A percentile compares a stretch with the other conserved stretches of the same genome.
Evolutionary conservation across 2,329 filamentous ascomycete species (phyloP).

Genomic region (Aspergillus clavatus): DNA sequence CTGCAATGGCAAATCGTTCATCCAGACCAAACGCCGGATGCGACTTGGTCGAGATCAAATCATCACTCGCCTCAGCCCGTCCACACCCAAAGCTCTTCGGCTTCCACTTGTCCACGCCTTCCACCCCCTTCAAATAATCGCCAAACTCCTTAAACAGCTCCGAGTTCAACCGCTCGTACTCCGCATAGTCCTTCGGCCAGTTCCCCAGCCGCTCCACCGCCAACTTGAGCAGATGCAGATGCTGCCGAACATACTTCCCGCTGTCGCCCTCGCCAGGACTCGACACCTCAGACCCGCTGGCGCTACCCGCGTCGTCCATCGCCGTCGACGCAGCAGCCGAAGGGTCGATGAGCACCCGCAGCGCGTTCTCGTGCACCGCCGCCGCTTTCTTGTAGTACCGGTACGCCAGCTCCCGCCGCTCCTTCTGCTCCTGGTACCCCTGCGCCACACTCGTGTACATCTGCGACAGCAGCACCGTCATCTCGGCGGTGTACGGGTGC

Average conservation of each 20-base stretch:
- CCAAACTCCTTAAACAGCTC: constrained; percentile 40
- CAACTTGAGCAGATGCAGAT: constrained; percentile 34
- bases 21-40: constrained; percentile 6
- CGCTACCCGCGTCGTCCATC: constrained; percentile 18
- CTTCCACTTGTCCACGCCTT: constrained; percentile 46
- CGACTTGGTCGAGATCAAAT: constrained; percentile 17
- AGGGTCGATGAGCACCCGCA: constrained; percentile 30
- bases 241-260: constrained; percentile 27
- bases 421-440: constrained; percentile 27
- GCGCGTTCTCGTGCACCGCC: constrained; percentile 31
- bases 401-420: constrained; percentile 28
- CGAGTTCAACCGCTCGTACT: constrained; percentile 45
- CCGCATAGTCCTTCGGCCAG: constrained; percentile 43
- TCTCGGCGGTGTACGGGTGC: constrained; percentile 44
- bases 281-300: constrained; percentile 14
- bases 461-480: constrained; percentile 45
- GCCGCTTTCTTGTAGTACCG: constrained; percentile 36
- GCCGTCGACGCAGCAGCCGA: constrained; percentile 26
- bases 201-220: constrained; percentile 33
- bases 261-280: constrained; percentile 18
- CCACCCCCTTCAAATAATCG: constrained; percentile 35
- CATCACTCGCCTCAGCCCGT: constrained; percentile 40
- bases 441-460: constrained; percentile 43
- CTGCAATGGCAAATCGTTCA: constrained; percentile 8
- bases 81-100: constrained; percentile 42